These are phyloP conservation scores for Chaetomiaceae sp. DNA, from an alignment of 2,329 filamentous ascomycete species.

Conservation along the genomic window DNA sequence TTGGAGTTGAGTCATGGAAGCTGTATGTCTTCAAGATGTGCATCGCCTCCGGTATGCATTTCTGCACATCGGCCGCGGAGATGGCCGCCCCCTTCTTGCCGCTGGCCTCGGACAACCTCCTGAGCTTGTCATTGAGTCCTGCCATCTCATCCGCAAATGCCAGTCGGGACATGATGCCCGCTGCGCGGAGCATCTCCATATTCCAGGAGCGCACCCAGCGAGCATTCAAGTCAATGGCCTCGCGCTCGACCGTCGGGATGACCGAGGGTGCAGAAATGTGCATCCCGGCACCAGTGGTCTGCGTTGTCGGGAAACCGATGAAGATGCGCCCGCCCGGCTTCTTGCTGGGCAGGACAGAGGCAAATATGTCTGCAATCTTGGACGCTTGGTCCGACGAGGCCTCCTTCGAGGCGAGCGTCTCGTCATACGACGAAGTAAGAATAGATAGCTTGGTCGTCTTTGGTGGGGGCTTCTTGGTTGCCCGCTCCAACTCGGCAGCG, in stretches of 20 bases:
- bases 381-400: slow-evolving; percentile 45
- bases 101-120: slow-evolving; percentile 31
- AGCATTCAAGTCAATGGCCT: slow-evolving; percentile 94
- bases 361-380: slow-evolving; percentile 73
- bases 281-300: slow-evolving; percentile 89
- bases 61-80: slow-evolving; percentile 58
- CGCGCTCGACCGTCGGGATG: slow-evolving; percentile 94
- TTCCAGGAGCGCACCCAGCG: slow-evolving; percentile 96
- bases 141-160: slow-evolving; percentile 86
- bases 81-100: slow-evolving; percentile 46
- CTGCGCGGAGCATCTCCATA: slow-evolving; percentile 82
- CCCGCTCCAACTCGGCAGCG: slow-evolving; percentile 81
- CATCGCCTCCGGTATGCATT: slow-evolving; percentile 70
- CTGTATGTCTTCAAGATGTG: slow-evolving; percentile 86
- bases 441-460: slow-evolving; percentile 82
- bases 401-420: slow-evolving; percentile 62
- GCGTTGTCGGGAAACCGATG: slow-evolving; percentile 95
- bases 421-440: slow-evolving; percentile 86
- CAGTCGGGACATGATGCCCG: slow-evolving; percentile 84
- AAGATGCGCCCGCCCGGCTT: slow-evolving; percentile 81
- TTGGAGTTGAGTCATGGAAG: slow-evolving; percentile 86
- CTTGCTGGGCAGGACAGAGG: slow-evolving; percentile 83
- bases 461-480: slow-evolving; percentile 94
- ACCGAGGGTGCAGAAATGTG: slow-evolving; percentile 95
- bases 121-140: slow-evolving; percentile 61